These are phyloP conservation scores for Alternaria sp. DNA, from an alignment of 2,329 filamentous ascomycete genomes.

Conservation along the genomic window DNA sequence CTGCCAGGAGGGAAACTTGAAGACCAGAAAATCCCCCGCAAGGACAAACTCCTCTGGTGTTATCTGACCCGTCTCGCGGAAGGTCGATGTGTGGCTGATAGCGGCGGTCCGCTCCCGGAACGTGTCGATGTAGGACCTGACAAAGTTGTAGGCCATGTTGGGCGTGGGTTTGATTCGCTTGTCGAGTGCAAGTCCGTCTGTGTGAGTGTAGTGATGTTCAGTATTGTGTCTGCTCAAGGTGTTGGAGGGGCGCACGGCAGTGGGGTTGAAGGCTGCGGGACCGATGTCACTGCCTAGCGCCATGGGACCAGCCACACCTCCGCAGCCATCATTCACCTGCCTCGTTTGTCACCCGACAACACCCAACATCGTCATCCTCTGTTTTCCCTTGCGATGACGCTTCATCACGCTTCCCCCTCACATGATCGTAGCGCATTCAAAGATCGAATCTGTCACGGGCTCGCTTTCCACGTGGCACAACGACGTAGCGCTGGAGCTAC, in stretches of 20 bases:
- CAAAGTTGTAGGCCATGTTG: slow-evolving; percentile 75
- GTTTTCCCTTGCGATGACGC: background rate
- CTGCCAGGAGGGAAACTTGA: slow-evolving; percentile 98
- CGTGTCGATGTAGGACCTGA: slow-evolving; percentile 91
- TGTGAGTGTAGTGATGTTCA: slow-evolving; percentile 2
- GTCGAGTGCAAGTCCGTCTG: background rate
- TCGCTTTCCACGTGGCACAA: background rate
- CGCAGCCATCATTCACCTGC: background rate
- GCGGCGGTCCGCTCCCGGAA: slow-evolving; percentile 92
- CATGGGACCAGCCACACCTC: background rate
- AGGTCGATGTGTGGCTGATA: slow-evolving; percentile 88
- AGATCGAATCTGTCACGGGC: background rate
- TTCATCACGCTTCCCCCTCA: background rate
- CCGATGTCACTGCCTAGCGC: slow-evolving; percentile 1
- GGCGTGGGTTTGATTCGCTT: background rate
- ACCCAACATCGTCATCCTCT: slow-evolving; percentile 1
- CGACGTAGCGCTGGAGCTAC: background rate
- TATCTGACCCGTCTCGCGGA: slow-evolving; percentile 92
- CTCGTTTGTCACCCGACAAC: slow-evolving; percentile 3
- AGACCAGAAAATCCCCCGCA: slow-evolving; percentile 96
- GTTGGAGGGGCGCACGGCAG: slow-evolving; percentile 17
- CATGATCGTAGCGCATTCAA: background rate
- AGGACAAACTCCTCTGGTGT: slow-evolving; percentile 96
- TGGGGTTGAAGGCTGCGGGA: slow-evolving; percentile 6
- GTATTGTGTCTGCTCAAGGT: slow-evolving; percentile 4